Evolutionary conservation across 129 eudicot genomes (phyloP).

Genomic region (Daucus carota): DNA sequence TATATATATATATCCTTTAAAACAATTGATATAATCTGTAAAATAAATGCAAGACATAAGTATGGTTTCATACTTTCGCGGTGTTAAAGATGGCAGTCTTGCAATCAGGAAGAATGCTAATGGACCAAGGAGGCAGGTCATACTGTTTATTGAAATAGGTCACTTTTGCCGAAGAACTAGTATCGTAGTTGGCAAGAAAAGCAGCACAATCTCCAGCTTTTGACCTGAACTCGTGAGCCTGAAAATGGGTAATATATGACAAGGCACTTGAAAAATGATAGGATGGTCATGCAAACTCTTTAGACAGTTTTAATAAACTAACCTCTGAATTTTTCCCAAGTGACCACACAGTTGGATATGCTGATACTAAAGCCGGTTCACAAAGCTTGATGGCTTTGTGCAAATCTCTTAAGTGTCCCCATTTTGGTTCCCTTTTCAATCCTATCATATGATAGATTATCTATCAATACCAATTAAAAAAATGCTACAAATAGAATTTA

Average conservation of each 20-base stretch:
- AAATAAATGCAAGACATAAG: constrained; percentile 2
- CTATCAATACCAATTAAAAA: constrained; percentile 14
- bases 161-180: constrained; percentile 44
- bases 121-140: constrained; percentile 90
- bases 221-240: constrained; percentile 78
- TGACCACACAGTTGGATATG: constrained; percentile 62
- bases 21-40: neutral
- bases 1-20: too few species aligned
- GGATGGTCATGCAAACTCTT: neutral
- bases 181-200: constrained; percentile 78
- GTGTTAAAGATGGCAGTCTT: constrained; percentile 76
- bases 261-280: neutral
- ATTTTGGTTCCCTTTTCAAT: constrained; percentile 69
- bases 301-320: constrained; percentile 13
- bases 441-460: constrained; percentile 31
- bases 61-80: constrained; percentile 43
- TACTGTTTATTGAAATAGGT: constrained; percentile 53
- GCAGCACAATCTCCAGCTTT: constrained; percentile 80
- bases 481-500: too few species aligned
- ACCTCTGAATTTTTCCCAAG: constrained; percentile 89
- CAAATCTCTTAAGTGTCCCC: constrained; percentile 59
- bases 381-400: constrained; percentile 79
- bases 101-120: constrained; percentile 92
- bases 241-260: constrained; percentile 6
- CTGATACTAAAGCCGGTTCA: constrained; percentile 77